Percentiles rank a stretch among this genome's conserved stretches.
Conservation (phyloP, 2,329 filamentous ascomycete species). For the Fusarium sp. region DNA sequence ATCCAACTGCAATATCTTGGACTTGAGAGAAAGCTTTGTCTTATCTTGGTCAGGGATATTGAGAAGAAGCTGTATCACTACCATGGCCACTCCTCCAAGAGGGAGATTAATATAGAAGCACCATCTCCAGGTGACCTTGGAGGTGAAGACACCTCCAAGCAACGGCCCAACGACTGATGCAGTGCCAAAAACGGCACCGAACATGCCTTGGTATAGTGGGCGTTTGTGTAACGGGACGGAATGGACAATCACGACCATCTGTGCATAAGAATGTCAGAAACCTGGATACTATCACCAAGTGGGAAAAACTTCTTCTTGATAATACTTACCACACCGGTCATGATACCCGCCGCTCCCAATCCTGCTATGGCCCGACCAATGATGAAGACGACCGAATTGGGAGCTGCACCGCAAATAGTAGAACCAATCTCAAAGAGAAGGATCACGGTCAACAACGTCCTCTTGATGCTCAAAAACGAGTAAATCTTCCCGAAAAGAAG, state of each 20-base stretch:
- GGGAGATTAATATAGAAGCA: conserved; percentile 54
- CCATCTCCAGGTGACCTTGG: conserved; percentile 50
- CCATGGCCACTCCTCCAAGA: conserved; percentile 47
- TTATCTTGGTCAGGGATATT: conserved; percentile 23
- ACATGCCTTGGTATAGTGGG: conserved; percentile 39
- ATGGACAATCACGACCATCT: conserved; percentile 36
- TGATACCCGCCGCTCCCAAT: conserved; percentile 63
- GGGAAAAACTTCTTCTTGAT: no score
- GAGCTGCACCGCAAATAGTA: conserved; percentile 46
- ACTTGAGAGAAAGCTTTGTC: conserved; percentile 44
- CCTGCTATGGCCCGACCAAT: conserved; percentile 65
- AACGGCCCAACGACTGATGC: conserved; percentile 46
- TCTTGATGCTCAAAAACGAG: conserved; percentile 52
- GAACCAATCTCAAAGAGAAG: conserved; percentile 48
- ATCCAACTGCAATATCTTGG: conserved; percentile 63
- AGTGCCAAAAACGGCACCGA: conserved; percentile 57
- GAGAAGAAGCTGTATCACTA: conserved; percentile 44
- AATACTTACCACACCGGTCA: conserved; percentile 55
- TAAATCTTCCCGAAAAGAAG: conserved; percentile 56
- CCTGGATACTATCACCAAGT: background rate
- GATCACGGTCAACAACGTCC: conserved; percentile 36
- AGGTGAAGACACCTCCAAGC: conserved; percentile 46
- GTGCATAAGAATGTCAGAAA: background rate
- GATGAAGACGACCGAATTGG: conserved; percentile 61
- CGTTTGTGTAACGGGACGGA: conserved; percentile 55